These are phyloP conservation scores for Elsinoe ampelina DNA, from an alignment of 2,329 filamentous ascomycete genomes.

Conservation along the genomic window DNA sequence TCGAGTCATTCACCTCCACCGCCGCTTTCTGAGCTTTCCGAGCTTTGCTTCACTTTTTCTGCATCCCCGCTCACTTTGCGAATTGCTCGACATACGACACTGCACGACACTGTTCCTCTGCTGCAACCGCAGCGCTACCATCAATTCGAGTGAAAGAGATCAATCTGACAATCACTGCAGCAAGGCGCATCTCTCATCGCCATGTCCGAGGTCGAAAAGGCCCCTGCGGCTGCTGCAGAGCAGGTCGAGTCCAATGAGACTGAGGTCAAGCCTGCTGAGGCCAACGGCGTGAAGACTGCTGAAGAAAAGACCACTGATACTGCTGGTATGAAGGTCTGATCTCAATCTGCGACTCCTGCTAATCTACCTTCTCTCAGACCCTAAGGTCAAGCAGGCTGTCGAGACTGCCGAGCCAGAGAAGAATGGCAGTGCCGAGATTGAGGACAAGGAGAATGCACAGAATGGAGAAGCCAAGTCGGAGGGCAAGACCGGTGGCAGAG, in stretches of 20 bases:
- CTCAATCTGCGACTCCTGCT: slow-evolving; percentile 2
- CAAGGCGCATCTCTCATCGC: background rate
- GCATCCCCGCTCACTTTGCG: background rate
- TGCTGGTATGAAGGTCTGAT: slow-evolving; percentile 18
- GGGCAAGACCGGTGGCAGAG: slow-evolving; percentile 18
- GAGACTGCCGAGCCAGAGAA: slow-evolving; percentile 5
- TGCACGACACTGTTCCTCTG: no score
- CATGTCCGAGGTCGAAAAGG: slow-evolving; percentile 16
- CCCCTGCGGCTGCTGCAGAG: slow-evolving; percentile 14
- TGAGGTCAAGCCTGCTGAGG: background rate
- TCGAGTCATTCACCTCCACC: slow-evolving; percentile 11
- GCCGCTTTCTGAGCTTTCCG: slow-evolving; percentile 5
- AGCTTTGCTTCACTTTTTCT: slow-evolving; percentile 6
- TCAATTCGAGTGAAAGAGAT: background rate
- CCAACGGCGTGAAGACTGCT: background rate
- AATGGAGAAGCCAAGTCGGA: slow-evolving; percentile 16
- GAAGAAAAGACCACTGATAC: background rate
- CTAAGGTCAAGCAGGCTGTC: slow-evolving; percentile 15
- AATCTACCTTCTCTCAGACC: slow-evolving; percentile 14
- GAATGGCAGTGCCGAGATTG: background rate
- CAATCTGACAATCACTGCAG: background rate
- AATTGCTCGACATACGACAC: background rate
- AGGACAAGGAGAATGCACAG: background rate
- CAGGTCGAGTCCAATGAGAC: slow-evolving; percentile 13
- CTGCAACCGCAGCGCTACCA: background rate